Evolutionary conservation across 495 filamentous ascomycete species (phyloP).

Genomic region (Lentithecium fluviatile): DNA sequence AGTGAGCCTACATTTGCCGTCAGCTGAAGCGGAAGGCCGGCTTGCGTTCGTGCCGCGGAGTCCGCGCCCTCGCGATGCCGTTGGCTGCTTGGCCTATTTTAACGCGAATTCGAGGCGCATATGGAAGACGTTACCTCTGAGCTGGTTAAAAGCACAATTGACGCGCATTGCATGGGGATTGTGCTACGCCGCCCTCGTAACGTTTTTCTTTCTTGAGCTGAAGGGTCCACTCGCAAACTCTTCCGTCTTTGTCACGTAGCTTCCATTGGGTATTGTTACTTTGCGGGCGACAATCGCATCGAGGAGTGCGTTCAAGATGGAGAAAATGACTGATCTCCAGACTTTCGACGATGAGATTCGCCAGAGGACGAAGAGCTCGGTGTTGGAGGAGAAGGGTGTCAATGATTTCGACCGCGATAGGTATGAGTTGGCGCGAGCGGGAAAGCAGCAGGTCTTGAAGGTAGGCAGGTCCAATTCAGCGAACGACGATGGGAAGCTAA

Average conservation of each 20-base stretch:
- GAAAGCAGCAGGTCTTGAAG: conserved; percentile 26
- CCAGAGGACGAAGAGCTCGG: neutral
- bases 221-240: neutral
- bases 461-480: neutral
- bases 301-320: conserved; percentile 8
- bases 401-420: conserved; percentile 23
- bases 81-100: neutral
- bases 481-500: neutral
- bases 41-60: neutral
- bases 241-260: neutral
- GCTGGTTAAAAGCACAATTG: conserved; percentile 12
- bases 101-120: conserved; percentile 12
- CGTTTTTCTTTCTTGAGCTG: neutral
- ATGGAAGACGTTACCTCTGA: conserved; percentile 15
- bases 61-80: conserved; percentile 2
- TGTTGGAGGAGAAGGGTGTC: conserved; percentile 7
- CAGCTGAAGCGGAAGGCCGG: conserved; percentile 1
- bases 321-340: conserved; percentile 21
- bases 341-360: conserved; percentile 24
- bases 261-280: too few species aligned
- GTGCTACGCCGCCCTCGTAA: conserved; percentile 8
- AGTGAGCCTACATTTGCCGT: conserved; percentile 2
- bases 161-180: conserved; percentile 30
- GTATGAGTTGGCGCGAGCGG: conserved; percentile 23
- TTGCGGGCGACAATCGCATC: too few species aligned